Conservation (phyloP, 768 basidiomycete species). For the Kwoniella dendrophila region DNA sequence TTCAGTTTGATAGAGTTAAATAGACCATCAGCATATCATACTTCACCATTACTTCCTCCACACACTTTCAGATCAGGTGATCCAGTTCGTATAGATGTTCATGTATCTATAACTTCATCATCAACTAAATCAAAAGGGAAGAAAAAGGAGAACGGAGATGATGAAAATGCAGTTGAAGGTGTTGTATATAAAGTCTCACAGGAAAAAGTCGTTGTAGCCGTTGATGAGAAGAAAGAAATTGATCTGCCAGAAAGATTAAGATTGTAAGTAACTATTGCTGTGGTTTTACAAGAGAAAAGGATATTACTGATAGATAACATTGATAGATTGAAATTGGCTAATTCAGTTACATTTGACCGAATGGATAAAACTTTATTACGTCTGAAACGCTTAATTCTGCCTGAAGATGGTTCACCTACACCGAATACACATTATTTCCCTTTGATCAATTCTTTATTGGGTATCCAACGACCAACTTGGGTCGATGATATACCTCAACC, state of each 20-base stretch:
- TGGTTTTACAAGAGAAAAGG: too few species aligned
- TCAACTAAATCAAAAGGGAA: constrained; percentile 22
- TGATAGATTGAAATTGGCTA: constrained; percentile 75
- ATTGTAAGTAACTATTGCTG: constrained; percentile 60
- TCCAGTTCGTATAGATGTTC: constrained; percentile 79
- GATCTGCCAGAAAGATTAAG: constrained; percentile 84
- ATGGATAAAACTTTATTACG: constrained; percentile 83
- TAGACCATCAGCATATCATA: constrained; percentile 76
- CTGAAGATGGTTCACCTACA: constrained; percentile 24
- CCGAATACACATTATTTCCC: constrained; percentile 58
- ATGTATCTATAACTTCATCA: constrained; percentile 56
- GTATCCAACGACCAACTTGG: constrained; percentile 58
- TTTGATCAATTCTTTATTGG: constrained; percentile 72
- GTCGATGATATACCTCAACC: constrained; percentile 55
- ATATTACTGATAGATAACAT: background rate
- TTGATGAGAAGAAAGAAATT: constrained; percentile 66
- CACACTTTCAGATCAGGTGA: constrained; percentile 89
- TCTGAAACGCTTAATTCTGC: constrained; percentile 61
- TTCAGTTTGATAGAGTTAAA: constrained; percentile 81
- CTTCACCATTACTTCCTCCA: constrained; percentile 71
- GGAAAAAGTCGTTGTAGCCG: constrained; percentile 75
- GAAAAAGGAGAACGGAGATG: constrained; percentile 58
- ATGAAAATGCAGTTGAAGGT: constrained; percentile 64
- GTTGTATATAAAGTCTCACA: constrained; percentile 82
- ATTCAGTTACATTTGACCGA: constrained; percentile 87